Base-by-base conservation (phyloP, 345 rosid species). In the Lagerstroemia speciosa region DNA sequence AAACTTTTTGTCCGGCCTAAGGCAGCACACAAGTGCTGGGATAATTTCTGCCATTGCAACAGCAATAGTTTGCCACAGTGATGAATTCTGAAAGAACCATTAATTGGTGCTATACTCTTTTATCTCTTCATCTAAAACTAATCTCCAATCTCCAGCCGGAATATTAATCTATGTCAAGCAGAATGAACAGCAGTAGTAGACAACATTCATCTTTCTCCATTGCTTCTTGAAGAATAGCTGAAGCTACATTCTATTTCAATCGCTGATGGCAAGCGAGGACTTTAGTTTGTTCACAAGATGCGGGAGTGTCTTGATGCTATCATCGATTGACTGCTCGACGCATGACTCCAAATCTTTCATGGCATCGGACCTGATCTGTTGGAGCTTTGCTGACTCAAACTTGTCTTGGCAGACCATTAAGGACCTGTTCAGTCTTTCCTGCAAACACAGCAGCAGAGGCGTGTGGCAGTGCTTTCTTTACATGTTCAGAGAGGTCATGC, bases 321-420 rank as follows among this genome's bases (percentile, higher is more conserved):
- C 97, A 6, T 91, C 78, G 38, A 93, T 89, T 8, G 96, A 70
- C 70, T 78, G 87, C 72, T 84, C 83, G 61, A 91, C 94, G 2
- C 98, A 93, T 2, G 89, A 74, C 78, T 91, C 98, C 79, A 92
- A 63, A 19, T 80, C 84, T 45, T 75, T 84, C 64, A 76, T 37
- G 0, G 90, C 86, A 9, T 79, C 87, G 8, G 85, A 71, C 69
- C 83, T 83, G 55, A 70, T 73, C 78, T 79, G 78, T 66, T 85
- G 96, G 67, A 84, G 82, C 86, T 85, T 91, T 8, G 92, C 81
- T 62, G 87, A 69, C 77, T 93, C 96, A 70, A 83, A 89, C 72
- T 80, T 93, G 70, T 91, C 97, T 78, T 87, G 94, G 85, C 97
- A 93, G 67, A 93, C 98, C 91, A 84, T 81, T 63, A 93, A 43